Evolutionary conservation across 768 basidiomycete genomes (phyloP), one percentile per base, ranked within the genome.

Genomic region (Tephrocybe sp.): DNA sequence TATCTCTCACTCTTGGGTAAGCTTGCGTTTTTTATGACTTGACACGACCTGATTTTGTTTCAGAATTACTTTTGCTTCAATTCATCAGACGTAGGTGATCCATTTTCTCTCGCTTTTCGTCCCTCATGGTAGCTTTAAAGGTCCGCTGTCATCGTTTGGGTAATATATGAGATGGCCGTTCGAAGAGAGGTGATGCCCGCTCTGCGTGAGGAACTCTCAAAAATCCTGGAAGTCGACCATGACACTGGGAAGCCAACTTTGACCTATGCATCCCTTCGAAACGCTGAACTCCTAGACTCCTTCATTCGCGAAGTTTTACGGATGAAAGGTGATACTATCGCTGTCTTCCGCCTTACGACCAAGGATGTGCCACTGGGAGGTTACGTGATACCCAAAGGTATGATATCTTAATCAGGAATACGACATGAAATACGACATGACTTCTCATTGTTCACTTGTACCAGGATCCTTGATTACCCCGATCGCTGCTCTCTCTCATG

Each of bases 381-480:
- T 4, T 53, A 53, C 43, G 26, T 53, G 0, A 44, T 53, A 26
- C 52, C 52, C 3, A 48, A 53, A 48, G 52, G 52, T 53, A 10
- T 28, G 1, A 20, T 3, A 10, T 24, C 17, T 24, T 4, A 12
- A 18, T 37, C 7, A 3, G n/a, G n/a, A n/a, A n/a, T n/a, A n/a
- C n/a, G 17, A 18, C 17, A 15, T 30, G 8, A 17, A 30, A 21
- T 46, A 36, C 23, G 12, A 37, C 17, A 10, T 2, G 9, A 6
- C 7, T 36, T 14, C 9, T 10, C 15, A 26, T 25, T 39, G 20
- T 28, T n/a, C 20, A 32, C 4, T 7, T 34, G 6, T 23, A 12
- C n/a, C 3, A 52, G 45, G 51, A 18, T 47, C 45, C 23, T 21
- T 52, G 5, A 41, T 52, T 25, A 41, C 39, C n/a, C 45, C 51